These are phyloP conservation scores for Podila verticillata DNA, from an alignment of 192 early-diverging fungal genomes.

Conservation along the genomic window DNA sequence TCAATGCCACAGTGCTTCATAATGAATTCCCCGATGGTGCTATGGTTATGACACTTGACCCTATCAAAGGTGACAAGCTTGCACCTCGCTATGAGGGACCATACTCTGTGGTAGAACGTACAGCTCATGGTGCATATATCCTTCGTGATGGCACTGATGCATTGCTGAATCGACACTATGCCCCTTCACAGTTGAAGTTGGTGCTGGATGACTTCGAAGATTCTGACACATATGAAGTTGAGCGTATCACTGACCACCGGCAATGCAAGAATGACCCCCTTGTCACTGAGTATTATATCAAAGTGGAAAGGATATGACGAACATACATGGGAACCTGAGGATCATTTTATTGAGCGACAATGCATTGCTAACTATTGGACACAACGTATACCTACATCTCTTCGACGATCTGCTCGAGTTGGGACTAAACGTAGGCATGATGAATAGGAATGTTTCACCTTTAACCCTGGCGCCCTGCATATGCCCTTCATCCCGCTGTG, in stretches of 20 bases:
- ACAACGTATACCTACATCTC: neutral
- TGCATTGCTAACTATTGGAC: conserved; percentile 11
- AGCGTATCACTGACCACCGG: conserved; percentile 1
- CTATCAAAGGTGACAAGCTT: too few relatives aligned
- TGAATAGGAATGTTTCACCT: too few relatives aligned
- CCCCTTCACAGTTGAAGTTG: neutral
- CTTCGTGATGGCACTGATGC: conserved; percentile 5
- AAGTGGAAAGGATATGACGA: conserved; percentile 7
- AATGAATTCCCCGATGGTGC: too few relatives aligned
- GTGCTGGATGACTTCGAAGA: conserved; percentile 7
- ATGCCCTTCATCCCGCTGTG: too few relatives aligned
- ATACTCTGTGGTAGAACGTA: neutral
- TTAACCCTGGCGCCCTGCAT: too few relatives aligned
- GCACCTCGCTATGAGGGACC: neutral
- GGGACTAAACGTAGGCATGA: too few relatives aligned
- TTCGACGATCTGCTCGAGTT: too few relatives aligned
- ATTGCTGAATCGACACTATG: neutral
- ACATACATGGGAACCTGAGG: conserved; percentile 13
- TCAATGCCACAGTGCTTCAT: too few relatives aligned
- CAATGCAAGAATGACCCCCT: neutral
- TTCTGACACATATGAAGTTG: conserved; percentile 1
- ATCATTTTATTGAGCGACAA: conserved; percentile 3
- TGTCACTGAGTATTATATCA: neutral
- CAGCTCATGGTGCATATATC: neutral
- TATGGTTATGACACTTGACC: too few relatives aligned